These are phyloP conservation scores for Euptelea pleiosperma DNA, from an alignment of 164 flowering plant genomes.

Conservation along the genomic window DNA sequence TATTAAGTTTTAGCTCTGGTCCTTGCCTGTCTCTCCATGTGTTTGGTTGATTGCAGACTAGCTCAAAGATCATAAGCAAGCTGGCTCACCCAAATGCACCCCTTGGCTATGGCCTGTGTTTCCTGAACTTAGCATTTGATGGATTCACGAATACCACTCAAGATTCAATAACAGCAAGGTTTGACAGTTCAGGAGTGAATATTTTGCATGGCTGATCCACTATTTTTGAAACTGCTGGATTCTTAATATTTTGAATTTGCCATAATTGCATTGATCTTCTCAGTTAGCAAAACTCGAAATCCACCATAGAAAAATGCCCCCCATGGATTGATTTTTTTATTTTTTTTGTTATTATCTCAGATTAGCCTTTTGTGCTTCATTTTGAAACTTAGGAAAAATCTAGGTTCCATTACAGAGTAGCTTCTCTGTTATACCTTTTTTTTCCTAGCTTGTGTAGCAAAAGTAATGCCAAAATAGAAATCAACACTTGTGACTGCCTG, in stretches of 20 bases:
- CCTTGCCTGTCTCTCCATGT: background rate
- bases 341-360: no score
- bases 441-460: no score
- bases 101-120: constrained; percentile 92
- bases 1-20: background rate
- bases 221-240: background rate
- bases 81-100: constrained; percentile 97
- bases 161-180: constrained; percentile 89
- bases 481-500: no score
- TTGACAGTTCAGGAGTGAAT: constrained; percentile 9
- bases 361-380: no score
- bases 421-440: no score
- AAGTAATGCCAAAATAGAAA: no score
- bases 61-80: constrained; percentile 92
- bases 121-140: constrained; percentile 88
- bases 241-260: background rate
- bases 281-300: background rate
- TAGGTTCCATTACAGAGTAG: no score
- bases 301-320: no score
- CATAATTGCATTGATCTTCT: background rate
- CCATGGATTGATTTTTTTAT: no score
- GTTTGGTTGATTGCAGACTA: constrained; percentile 56
- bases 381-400: no score
- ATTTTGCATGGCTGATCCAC: no score
- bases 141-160: constrained; percentile 98